Evolutionary conservation across 2,329 filamentous ascomycete genomes (phyloP), one percentile per base, ranked within the genome.

Genomic region (Botrytis fragariae): DNA sequence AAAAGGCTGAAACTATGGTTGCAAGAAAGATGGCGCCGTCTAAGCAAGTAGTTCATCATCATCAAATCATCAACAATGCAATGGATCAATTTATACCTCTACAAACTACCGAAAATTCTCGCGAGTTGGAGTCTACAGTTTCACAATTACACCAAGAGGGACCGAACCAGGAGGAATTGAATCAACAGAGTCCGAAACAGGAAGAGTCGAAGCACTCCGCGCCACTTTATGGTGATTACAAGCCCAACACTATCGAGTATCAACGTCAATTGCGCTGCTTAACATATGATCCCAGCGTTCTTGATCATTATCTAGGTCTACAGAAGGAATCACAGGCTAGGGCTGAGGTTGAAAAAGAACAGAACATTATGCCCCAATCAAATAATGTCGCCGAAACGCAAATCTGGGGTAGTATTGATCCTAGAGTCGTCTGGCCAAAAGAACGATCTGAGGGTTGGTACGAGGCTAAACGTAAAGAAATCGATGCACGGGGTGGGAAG

Each of bases 341-440:
- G 39, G 60, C 51, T 25, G 61, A 72, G 42, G 2, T 65, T 32
- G 67, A 73, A 69, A 63, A 54, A 57, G 68, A 72, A 29, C 67
- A 75, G 48, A 72, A 76, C 48, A 32, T 70, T 2, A 35, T 67
- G 25, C 71, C 67, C 35, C 60, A 72, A 25, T 20, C n/a, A 45
- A n/a, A 65, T 16, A 39, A 70, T 12, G 35, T n/a, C 37, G 54
- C 74, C 18, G 69, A 75, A 8, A 79, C 81, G 42, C 82, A 82
- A 37, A 75, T 83, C 9, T 89, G 84, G 75, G 80, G 83, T 1
- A 81, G 84, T 65, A 82, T 88, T 4, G 86, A 90, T 77, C 88
- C 87, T 0, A 84, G 84, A 1, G 82, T 85, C 2, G 85, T 87
- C 69, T 85, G 84, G 80, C 83, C 82, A 1, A 83, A 84, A 62